A percentile compares a stretch with the other conserved stretches of the same genome.
These are phyloP conservation scores for Suillus discolor DNA, from an alignment of 768 basidiomycete genomes.

Conservation along the genomic window DNA sequence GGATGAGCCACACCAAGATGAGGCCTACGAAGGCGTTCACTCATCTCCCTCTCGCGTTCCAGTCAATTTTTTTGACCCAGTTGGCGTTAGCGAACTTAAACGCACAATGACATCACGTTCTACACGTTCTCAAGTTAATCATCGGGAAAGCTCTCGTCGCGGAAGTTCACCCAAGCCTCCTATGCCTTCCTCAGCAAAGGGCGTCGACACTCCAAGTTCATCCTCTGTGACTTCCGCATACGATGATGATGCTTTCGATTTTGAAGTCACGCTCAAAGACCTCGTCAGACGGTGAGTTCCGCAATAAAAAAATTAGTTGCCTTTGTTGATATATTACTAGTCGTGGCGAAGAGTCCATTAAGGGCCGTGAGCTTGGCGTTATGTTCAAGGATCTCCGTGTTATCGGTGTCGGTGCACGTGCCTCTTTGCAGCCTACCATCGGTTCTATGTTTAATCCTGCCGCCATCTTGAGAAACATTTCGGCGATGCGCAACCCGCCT, in stretches of 20 bases:
- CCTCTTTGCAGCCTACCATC: slow-evolving; percentile 58
- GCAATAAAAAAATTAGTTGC: not conserved
- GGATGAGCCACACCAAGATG: not conserved
- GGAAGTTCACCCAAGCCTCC: not conserved
- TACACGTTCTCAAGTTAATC: not conserved
- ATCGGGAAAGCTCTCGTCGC: not conserved
- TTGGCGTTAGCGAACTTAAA: slow-evolving; percentile 43
- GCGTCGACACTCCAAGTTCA: not conserved
- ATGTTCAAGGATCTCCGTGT: slow-evolving; percentile 61
- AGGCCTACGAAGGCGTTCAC: too few relatives aligned
- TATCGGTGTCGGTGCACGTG: slow-evolving; percentile 57
- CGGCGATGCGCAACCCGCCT: slow-evolving; percentile 57
- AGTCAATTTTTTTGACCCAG: slow-evolving; percentile 51
- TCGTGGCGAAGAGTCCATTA: slow-evolving; percentile 48
- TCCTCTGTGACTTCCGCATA: not conserved
- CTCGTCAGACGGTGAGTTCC: slow-evolving; percentile 25
- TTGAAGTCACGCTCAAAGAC: slow-evolving; percentile 29
- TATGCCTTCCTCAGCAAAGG: not conserved
- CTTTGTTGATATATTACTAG: slow-evolving; percentile 30
- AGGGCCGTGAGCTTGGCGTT: slow-evolving; percentile 61
- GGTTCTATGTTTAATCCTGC: slow-evolving; percentile 61
- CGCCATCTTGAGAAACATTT: slow-evolving; percentile 45
- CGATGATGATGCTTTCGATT: slow-evolving; percentile 32
- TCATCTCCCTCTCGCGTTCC: slow-evolving; percentile 31
- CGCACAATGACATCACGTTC: slow-evolving; percentile 25